Base-by-base conservation (phyloP, 345 rosid genomes). In the Moringa oleifera region DNA sequence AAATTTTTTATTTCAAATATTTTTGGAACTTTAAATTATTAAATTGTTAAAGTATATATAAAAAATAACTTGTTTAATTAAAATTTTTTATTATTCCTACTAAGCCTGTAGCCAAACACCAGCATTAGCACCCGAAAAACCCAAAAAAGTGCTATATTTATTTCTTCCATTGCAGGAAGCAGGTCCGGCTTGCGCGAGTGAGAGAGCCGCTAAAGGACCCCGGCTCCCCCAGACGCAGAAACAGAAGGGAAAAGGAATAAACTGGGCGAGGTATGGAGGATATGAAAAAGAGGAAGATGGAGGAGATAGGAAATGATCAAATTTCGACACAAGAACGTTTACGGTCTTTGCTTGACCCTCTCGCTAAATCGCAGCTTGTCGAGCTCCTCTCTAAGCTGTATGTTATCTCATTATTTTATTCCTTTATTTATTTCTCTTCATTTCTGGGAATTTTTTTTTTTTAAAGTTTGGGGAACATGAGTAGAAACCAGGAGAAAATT, bases 351-450 rank as follows among this genome's bases (percentile, higher is more conserved):
- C 87, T 86, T 18, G 87, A 81, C 50, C 92, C 89, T 67, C 79
- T 86, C 23, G 79, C 73, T 36, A 86, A 83, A 66, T 53, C 89
- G 54, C 89, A 83, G 80, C 89, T 86, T 64, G 76, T 86, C 18
- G 85, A 86, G 67, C 85, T 86, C 60, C 92, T 86, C 53, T 74
- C 87, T 53, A 68, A 70, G 70, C 73, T 83, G 88, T 85, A 67
- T 57, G 80, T 36, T 24, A 55, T 28, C 15, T 61, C 28, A 22
- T 25, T n/a, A 12, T 52, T 20, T 53, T 33, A 11, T 46, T 13
- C 19, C 22, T 25, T 55, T 10, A 9, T 17, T 17, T 11, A 17
- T 24, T n/a, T 53, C 17, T 20, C 25, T 15, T 12, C 54, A 1
- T 12, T 51, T 51, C 21, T 51, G 21, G 54, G 54, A 51, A 0